Base-by-base conservation (phyloP, 441 rosid genomes). In the Gossypium lobatum region DNA sequence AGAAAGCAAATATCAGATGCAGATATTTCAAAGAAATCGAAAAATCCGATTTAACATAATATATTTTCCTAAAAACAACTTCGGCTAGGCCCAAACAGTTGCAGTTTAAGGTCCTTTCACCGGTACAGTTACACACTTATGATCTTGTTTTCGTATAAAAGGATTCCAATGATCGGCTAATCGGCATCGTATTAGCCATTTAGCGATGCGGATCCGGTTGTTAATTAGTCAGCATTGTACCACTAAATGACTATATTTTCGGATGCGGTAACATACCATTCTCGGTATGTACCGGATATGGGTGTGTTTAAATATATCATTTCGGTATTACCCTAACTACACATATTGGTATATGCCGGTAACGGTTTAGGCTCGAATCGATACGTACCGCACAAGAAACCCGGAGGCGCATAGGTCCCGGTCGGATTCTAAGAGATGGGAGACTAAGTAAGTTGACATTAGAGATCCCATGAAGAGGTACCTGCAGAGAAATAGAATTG, bases 321-420 rank as follows among this genome's bases (percentile, higher is more conserved):
- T 42, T 42, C 48, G 48, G 48, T 42, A 42, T 42, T 42, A 42
- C 48, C 48, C 48, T 42, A 42, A 42, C 48, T 42, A 42, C 48
- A 42, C 14, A 42, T 42, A 42, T 42, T 10, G 48, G 48, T 42
- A 42, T 42, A 42, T 42, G 48, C 48, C 48, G 14, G 48, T 10
- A 42, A 11, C 14, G 48, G 48, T 42, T 42, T 42, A 42, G 48
- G 48, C 4, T 42, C 48, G 48, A 42, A 42, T 42, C 48, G 4
- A 10, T 42, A 42, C 86, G 13, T 82, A 89, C 90, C 85, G 71
- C 87, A 68, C 88, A 85, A 64, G 79, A 79, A 34, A 86, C 81
- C 23, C 77, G 73, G 34, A 80, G 75, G 64, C 82, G 75, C 63
- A 70, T 67, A 13, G 82, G 76, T 31, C 86, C 81, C 37, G 34